A percentile compares a stretch with the other conserved stretches of the same genome.
phyloP scores from a whole-genome alignment of 2,329 filamentous ascomycete species.

The Byssothecium circinans region DNA sequence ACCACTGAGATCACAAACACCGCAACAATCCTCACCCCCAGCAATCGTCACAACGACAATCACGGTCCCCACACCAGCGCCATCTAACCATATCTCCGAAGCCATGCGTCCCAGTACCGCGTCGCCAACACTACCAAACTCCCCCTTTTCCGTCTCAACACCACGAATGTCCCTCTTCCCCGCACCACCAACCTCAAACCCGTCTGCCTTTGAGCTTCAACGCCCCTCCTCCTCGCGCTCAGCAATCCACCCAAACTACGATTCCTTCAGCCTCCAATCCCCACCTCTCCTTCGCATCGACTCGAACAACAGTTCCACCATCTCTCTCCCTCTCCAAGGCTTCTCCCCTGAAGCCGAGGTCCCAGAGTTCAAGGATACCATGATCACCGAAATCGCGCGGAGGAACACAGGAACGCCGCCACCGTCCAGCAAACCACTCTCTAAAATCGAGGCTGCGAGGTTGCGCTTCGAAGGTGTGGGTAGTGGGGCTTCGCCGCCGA shows the following conservation, averaged over 20 bases:
- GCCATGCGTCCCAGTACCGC: conserved; percentile 10
- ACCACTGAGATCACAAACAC: background rate
- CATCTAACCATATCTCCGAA: conserved; percentile 8
- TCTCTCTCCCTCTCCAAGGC: conserved; percentile 28
- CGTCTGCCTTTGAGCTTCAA: background rate
- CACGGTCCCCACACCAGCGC: conserved; percentile 4
- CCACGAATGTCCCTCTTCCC: background rate
- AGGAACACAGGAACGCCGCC: background rate
- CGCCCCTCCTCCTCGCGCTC: conserved; percentile 11
- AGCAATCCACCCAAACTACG: background rate
- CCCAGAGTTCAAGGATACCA: conserved; percentile 21
- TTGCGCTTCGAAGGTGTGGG: conserved; percentile 15
- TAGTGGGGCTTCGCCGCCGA: conserved; percentile 5
- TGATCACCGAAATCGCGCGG: conserved; percentile 7
- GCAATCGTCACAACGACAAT: conserved; percentile 3
- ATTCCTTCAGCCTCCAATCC: background rate
- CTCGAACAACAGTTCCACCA: conserved; percentile 19
- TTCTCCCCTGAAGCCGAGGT: conserved; percentile 8
- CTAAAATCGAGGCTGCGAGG: conserved; percentile 12
- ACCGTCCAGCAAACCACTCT: background rate
- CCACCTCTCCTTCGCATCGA: conserved; percentile 15
- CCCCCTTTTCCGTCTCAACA: background rate
- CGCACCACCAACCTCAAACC: background rate
- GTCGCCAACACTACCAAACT: background rate
- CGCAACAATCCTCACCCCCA: background rate